These are phyloP conservation scores for Brassica cretica DNA, from an alignment of 345 rosid species.

Conservation along the genomic window DNA sequence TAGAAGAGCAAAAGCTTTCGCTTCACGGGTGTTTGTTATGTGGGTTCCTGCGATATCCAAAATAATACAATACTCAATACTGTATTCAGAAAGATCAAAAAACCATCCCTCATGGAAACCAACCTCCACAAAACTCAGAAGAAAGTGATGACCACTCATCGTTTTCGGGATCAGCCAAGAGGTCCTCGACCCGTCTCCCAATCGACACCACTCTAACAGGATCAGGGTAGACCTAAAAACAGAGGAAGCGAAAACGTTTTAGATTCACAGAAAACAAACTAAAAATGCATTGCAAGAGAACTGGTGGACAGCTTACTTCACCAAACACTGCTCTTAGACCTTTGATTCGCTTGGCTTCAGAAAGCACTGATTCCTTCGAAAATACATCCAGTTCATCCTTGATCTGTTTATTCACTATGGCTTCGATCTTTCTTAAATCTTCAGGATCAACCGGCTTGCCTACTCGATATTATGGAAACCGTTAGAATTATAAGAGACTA, in stretches of 20 bases:
- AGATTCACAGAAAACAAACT: constrained; percentile 1
- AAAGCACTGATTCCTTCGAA: constrained; percentile 74
- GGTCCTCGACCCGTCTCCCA: constrained; percentile 76
- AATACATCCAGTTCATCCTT: constrained; percentile 80
- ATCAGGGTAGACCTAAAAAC: constrained; percentile 79
- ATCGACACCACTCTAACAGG: constrained; percentile 94
- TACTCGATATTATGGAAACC: constrained; percentile 35
- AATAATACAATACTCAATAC: constrained; percentile 27
- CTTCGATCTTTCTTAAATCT: constrained; percentile 70
- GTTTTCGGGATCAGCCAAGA: constrained; percentile 82
- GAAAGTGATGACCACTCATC: constrained; percentile 69
- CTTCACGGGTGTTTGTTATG: constrained; percentile 86
- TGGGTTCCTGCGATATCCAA: constrained; percentile 65
- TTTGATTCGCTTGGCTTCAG: constrained; percentile 73
- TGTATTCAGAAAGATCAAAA: constrained; percentile 14
- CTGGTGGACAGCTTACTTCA: constrained; percentile 58
- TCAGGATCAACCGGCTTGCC: constrained; percentile 88
- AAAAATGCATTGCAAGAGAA: constrained; percentile 26
- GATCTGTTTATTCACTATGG: constrained; percentile 88
- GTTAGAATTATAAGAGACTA: constrained; percentile 5
- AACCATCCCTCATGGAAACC: constrained; percentile 17
- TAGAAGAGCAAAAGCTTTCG: constrained; percentile 90
- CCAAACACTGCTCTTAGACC: constrained; percentile 96
- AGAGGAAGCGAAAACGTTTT: constrained; percentile 1
- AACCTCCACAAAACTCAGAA: constrained; percentile 96